Evolutionary conservation across 148 eudicot species (phyloP).

Genomic region (Rheum nobile): DNA sequence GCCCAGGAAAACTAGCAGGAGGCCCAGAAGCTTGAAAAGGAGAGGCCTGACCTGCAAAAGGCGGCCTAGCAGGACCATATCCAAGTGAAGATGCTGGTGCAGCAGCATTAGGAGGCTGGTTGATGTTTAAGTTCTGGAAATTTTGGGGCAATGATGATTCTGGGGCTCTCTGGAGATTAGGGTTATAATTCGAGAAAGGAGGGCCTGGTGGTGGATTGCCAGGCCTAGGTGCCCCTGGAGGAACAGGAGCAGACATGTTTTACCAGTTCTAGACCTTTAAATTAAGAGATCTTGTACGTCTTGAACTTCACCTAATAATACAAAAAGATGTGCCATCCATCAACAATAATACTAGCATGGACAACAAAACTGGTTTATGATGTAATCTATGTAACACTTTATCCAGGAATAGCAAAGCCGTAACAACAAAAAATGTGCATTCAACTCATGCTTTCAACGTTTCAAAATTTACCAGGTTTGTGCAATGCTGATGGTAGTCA

Average conservation of each 20-base stretch:
- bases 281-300: neutral
- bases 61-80: constrained; percentile 34
- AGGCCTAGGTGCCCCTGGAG: constrained; percentile 74
- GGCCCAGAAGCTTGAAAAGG: constrained; percentile 36
- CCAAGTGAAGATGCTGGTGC: constrained; percentile 12
- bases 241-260: constrained; percentile 63
- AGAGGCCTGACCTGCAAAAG: constrained; percentile 47
- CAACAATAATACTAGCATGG: neutral
- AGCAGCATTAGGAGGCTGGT: constrained; percentile 43
- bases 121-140: constrained; percentile 62
- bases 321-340: neutral
- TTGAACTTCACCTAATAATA: neutral
- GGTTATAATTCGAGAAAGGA: constrained; percentile 47
- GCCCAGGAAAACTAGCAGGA: constrained; percentile 31
- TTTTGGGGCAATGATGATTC: constrained; percentile 41
- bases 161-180: constrained; percentile 21
- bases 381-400: neutral
- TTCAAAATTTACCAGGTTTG: neutral
- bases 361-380: neutral
- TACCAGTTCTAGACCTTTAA: neutral
- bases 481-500: neutral
- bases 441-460: neutral
- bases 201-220: constrained; percentile 30
- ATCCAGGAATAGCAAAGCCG: neutral
- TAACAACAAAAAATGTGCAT: neutral